Evolutionary conservation across 1,139 yeast genomes (phyloP).

Genomic region (Yamadazyma triangularis): DNA sequence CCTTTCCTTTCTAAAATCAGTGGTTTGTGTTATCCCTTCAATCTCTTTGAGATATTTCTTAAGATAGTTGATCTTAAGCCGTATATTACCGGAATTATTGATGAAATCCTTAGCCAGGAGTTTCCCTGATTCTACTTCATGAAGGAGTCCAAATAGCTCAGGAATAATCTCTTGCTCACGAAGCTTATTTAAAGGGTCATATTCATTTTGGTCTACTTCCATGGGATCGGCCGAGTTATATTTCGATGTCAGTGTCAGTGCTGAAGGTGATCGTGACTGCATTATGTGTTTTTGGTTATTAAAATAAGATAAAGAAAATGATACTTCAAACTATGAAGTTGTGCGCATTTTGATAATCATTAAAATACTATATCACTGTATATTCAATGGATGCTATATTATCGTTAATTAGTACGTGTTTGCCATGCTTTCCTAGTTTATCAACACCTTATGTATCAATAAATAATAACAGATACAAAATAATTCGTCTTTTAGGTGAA

Average conservation of each 20-base stretch:
- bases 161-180: constrained; percentile 33
- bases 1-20: constrained; percentile 22
- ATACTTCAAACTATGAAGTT: no score
- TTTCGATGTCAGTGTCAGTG: no score
- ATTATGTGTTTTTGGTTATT: no score
- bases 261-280: no score
- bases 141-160: constrained; percentile 33
- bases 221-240: no score
- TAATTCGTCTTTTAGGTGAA: constrained; percentile 75
- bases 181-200: constrained; percentile 21
- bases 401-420: constrained; percentile 24
- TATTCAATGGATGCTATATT: constrained; percentile 6
- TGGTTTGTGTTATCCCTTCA: constrained; percentile 37
- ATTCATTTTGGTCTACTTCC: constrained; percentile 10
- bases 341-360: no score
- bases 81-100: constrained; percentile 38
- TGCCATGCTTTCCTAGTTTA: constrained; percentile 40
- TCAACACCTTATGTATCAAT: constrained; percentile 47
- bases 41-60: constrained; percentile 30
- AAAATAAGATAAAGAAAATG: no score
- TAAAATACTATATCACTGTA: no score
- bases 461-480: constrained; percentile 47
- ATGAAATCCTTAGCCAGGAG: constrained; percentile 43
- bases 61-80: constrained; percentile 32
- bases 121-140: constrained; percentile 30